Evolutionary conservation across 2,329 filamentous ascomycete species (phyloP), one percentile per base, ranked within the genome.

Genomic region (Ceratocystis huliohia): DNA sequence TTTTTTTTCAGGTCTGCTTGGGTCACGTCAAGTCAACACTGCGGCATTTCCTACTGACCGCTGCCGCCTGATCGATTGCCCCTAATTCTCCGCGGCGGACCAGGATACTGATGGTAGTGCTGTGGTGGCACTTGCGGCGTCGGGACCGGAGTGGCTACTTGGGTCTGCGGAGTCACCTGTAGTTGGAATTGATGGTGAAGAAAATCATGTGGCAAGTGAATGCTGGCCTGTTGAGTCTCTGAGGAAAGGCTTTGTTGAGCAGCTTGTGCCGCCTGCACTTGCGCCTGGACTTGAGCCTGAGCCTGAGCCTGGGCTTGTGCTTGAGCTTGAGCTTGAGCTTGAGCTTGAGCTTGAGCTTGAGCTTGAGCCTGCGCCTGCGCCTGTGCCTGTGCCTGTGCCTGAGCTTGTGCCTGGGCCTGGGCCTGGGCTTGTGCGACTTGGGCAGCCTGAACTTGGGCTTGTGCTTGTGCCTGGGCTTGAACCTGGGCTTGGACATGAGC

Each of bases 281-380:
- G 48, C 0, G 71, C 70, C 48, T 73, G 72, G 28, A 62, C 68
- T 37, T 71, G 71, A 4, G 71, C 70, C 28, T 73, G 72, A n/a
- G 66, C 69, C 41, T 70, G 67, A 1, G 53, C 64, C 25, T 65
- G 64, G 2, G 64, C 64, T 37, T 65, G 64, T 5, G 64, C 64
- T 20, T 65, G 50, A 2, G 63, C 63, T 20, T 65, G 64, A 7
- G 64, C 64, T 6, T 66, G 64, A 1, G 64, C 64, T 10, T 66
- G 64, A 1, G 41, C 64, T 2, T 65, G 64, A 0, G 64, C 64
- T 7, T 65, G 53, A 1, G 53, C 64, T 17, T 65, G 64, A 2
- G 64, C 64, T 4, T 65, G 53, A 1, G 50, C 64, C 6, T 67
- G 66, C 0, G 48, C 53, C 41, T 67, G 66, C 1, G 45, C 45